Base-by-base conservation (phyloP, 1,284 basidiomycete genomes). In the Trametes sp. region DNA sequence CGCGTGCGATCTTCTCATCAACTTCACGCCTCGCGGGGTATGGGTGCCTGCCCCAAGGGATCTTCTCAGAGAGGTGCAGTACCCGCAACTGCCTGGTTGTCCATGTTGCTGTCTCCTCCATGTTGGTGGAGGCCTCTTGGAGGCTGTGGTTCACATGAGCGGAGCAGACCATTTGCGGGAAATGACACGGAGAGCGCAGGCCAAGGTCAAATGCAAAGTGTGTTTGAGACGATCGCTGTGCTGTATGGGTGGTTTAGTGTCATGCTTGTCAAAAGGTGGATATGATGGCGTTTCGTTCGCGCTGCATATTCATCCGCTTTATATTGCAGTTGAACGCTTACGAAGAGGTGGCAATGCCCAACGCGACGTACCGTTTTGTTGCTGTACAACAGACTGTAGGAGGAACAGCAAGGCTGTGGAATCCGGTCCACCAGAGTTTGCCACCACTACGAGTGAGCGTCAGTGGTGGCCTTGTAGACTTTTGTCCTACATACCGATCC, bases 381-480 rank as follows among this genome's bases (percentile, higher is more conserved):
- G 35, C 9, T 54, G 49, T 23, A 71, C 36, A 14, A 67, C 38
- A 56, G 72, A 56, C 36, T 68, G 21, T n/a, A 93, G 76, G 11
- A 93, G 82, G 69, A 85, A 91, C 11, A 93, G 78, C 5, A 94
- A 80, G 72, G 88, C 90, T 1, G 88, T 87, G 6, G 92, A 94
- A 73, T 94, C 92, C 13, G 91, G 85, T 2, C 92, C 92, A 13
- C 89, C 92, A 21, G 92, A 94, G 71, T 88, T 87, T 24, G 88
- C 92, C 28, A 93, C 82, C 38, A 83, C 92, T 92, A 21, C 11
- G 36, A 0, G 28, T 61, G 35, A 60, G 28, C 10, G 11, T n/a
- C n/a, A n/a, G 10, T 16, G 8, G 38, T 26, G 50, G 2, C 21
- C 10, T 9, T 4, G 23, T 41, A 3, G 11, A 4, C n/a, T 11